Evolutionary conservation across 2,329 filamentous ascomycete species (phyloP).

Genomic region (Venturia asperata): DNA sequence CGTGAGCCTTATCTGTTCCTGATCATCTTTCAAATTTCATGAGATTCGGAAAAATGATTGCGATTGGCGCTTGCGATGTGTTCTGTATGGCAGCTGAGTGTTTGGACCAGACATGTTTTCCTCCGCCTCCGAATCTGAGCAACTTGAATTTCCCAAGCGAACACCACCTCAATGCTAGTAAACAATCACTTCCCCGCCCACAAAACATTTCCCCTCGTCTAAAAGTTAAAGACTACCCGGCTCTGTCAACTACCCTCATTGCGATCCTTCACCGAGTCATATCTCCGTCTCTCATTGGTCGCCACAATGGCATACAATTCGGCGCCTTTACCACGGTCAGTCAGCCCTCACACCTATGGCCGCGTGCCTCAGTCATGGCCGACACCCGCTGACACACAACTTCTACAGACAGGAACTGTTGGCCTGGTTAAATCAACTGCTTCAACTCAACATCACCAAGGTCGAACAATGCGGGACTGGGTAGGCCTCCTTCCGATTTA

Average conservation of each 20-base stretch:
- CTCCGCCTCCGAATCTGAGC: too few species aligned
- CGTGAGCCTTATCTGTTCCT: not conserved
- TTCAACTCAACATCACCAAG: constrained; percentile 95
- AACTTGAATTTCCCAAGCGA: too few species aligned
- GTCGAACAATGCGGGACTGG: constrained; percentile 98
- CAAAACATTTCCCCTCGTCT: not conserved
- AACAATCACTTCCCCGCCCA: not conserved
- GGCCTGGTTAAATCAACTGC: constrained; percentile 92
- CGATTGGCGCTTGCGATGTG: not conserved
- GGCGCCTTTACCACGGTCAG: constrained; percentile 23
- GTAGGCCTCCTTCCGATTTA: constrained; percentile 46
- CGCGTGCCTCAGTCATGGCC: constrained; percentile 19
- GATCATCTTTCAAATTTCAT: not conserved
- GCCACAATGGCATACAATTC: constrained; percentile 24
- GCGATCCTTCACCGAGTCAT: not conserved
- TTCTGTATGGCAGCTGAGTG: not conserved
- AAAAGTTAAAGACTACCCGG: not conserved
- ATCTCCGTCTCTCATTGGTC: constrained; percentile 22
- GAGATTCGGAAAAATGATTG: not conserved
- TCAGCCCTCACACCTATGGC: constrained; percentile 22
- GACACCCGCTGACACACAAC: not conserved
- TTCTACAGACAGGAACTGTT: constrained; percentile 83
- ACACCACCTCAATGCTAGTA: not conserved
- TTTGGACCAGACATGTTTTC: too few species aligned
- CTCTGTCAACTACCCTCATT: not conserved